Conservation (phyloP, 2,329 filamentous ascomycete species). For the Zasmidium citrigriseum region DNA sequence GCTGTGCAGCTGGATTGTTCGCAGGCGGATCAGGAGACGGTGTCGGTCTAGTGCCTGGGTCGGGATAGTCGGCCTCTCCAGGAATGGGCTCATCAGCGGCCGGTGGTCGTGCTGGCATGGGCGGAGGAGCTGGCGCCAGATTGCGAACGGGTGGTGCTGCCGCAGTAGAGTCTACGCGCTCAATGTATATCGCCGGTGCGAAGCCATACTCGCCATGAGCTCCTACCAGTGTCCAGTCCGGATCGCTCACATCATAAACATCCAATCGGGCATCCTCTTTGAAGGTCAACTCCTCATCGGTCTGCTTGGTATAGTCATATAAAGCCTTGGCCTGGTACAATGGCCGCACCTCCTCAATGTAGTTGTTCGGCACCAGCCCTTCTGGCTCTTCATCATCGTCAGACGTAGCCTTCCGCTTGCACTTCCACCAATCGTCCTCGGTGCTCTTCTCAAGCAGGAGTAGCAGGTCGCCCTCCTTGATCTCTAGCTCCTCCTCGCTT, state of each 20-base stretch:
- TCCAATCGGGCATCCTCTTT: slow-evolving; percentile 80
- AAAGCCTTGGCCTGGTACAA: slow-evolving; percentile 78
- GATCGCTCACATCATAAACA: slow-evolving; percentile 88
- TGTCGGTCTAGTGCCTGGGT: slow-evolving; percentile 46
- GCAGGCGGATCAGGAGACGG: slow-evolving; percentile 40
- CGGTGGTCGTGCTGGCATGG: slow-evolving; percentile 42
- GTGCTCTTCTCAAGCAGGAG: slow-evolving; percentile 81
- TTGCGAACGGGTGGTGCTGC: slow-evolving; percentile 38
- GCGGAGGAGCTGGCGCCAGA: slow-evolving; percentile 32
- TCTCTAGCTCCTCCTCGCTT: slow-evolving; percentile 79
- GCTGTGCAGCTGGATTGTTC: slow-evolving; percentile 59
- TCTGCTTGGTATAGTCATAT: slow-evolving; percentile 97
- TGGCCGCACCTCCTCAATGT: slow-evolving; percentile 79
- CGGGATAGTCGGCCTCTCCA: slow-evolving; percentile 44
- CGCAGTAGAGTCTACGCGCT: slow-evolving; percentile 58
- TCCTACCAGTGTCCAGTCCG: slow-evolving; percentile 94
- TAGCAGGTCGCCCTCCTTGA: slow-evolving; percentile 83
- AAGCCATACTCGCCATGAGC: slow-evolving; percentile 86
- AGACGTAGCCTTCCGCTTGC: slow-evolving; percentile 79
- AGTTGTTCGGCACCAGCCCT: slow-evolving; percentile 90
- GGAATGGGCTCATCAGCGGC: slow-evolving; percentile 39
- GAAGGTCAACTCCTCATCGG: slow-evolving; percentile 96
- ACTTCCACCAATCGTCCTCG: slow-evolving; percentile 89
- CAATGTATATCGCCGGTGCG: slow-evolving; percentile 94
- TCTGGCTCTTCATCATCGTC: slow-evolving; percentile 90